Evolutionary conservation across 1,284 basidiomycete genomes (phyloP).

Genomic region (Pyrrhoderma noxium): DNA sequence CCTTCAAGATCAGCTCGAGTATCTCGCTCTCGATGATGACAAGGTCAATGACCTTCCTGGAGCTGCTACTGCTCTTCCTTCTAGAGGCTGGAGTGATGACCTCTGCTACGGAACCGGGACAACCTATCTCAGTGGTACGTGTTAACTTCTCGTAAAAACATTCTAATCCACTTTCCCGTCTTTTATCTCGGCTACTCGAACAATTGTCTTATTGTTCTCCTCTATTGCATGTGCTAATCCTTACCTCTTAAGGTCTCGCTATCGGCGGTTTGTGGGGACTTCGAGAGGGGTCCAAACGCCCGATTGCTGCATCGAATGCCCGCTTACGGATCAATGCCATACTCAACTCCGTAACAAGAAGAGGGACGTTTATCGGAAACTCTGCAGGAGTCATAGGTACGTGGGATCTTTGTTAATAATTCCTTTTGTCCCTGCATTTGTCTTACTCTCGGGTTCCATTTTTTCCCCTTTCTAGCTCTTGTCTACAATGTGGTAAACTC

Average conservation of each 20-base stretch:
- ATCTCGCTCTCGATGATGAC: slow-evolving; percentile 89
- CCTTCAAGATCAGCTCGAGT: slow-evolving; percentile 84
- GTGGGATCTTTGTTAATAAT: slow-evolving; percentile 21
- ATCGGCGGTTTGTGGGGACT: slow-evolving; percentile 94
- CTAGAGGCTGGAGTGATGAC: slow-evolving; percentile 98
- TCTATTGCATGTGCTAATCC: slow-evolving; percentile 59
- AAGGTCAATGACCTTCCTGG: slow-evolving; percentile 85
- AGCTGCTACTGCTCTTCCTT: slow-evolving; percentile 79
- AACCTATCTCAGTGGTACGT: slow-evolving; percentile 94
- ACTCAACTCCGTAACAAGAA: slow-evolving; percentile 92
- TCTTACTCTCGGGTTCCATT: slow-evolving; percentile 25
- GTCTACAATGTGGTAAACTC: slow-evolving; percentile 97
- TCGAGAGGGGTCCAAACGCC: slow-evolving; percentile 87
- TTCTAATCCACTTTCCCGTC: slow-evolving; percentile 43
- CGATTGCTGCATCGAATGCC: slow-evolving; percentile 75
- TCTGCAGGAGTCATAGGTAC: slow-evolving; percentile 94
- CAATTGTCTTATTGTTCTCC: slow-evolving; percentile 63
- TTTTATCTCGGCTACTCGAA: slow-evolving; percentile 43
- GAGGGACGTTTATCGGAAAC: slow-evolving; percentile 97
- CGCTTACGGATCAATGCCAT: slow-evolving; percentile 94
- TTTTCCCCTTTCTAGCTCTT: slow-evolving; percentile 57
- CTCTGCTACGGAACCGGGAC: slow-evolving; percentile 99
- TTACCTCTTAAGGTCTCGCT: slow-evolving; percentile 70
- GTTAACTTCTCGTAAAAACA: slow-evolving; percentile 37
- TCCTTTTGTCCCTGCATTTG: slow-evolving; percentile 25